A percentile compares a stretch with the other conserved stretches of the same genome.
These are phyloP conservation scores for Leccinum laetum DNA, from an alignment of 1,284 basidiomycete species.

Conservation along the genomic window DNA sequence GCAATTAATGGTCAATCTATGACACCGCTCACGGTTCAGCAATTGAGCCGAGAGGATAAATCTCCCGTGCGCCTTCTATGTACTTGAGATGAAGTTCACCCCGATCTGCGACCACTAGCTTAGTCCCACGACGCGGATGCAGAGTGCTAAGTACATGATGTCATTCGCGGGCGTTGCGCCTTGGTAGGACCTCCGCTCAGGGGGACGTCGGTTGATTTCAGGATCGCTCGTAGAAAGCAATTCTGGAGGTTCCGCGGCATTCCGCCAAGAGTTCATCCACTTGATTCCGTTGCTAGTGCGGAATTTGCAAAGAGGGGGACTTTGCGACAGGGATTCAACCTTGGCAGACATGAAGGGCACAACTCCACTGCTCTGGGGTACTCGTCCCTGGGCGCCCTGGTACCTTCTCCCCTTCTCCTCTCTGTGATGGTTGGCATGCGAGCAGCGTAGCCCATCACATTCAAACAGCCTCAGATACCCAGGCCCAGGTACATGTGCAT, in stretches of 20 bases:
- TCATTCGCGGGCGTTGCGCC: background rate
- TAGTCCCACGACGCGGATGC: background rate
- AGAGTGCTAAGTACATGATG: background rate
- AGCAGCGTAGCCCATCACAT: background rate
- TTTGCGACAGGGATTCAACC: background rate
- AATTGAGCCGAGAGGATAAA: background rate
- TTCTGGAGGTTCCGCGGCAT: background rate
- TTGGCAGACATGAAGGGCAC: background rate
- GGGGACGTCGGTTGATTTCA: background rate
- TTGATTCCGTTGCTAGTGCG: constrained; percentile 3
- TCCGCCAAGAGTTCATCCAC: background rate
- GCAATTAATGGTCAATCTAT: background rate
- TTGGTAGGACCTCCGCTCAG: background rate
- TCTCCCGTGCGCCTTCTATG: background rate
- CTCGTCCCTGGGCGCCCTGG: background rate
- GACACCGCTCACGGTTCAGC: background rate
- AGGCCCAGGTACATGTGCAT: background rate
- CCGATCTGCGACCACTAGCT: background rate
- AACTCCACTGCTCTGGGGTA: background rate
- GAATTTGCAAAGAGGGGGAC: background rate
- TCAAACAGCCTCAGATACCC: background rate
- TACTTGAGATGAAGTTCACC: background rate
- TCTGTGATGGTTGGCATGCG: background rate
- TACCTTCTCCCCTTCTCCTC: background rate
- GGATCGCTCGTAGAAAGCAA: background rate